Conservation (phyloP, 1,284 basidiomycete species). For the Papiliotrema flavescens region DNA sequence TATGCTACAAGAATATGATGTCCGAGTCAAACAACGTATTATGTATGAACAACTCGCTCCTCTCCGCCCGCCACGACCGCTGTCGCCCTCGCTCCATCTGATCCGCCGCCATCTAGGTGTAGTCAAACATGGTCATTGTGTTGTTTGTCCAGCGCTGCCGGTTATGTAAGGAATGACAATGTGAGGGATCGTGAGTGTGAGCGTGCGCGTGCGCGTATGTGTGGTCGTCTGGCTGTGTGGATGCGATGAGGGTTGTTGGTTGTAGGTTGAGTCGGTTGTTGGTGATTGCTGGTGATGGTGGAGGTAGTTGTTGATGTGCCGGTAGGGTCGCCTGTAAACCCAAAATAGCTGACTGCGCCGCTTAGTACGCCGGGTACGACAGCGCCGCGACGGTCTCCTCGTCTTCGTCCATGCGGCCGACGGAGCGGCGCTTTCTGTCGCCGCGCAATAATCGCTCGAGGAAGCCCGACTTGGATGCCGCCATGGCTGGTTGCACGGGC, state of each 20-base stretch:
- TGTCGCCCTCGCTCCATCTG: too few species aligned
- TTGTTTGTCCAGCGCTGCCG: too few species aligned
- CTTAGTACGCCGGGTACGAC: constrained; percentile 17
- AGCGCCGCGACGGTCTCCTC: constrained; percentile 28
- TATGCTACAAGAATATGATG: constrained; percentile 1
- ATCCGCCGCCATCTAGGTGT: too few species aligned
- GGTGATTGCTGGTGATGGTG: too few species aligned
- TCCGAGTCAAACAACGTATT: not conserved
- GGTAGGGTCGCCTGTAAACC: not conserved
- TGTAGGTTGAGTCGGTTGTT: too few species aligned
- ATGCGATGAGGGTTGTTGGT: too few species aligned
- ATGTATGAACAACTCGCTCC: too few species aligned
- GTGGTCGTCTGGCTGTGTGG: too few species aligned
- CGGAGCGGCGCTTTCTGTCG: constrained; percentile 20
- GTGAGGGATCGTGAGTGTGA: too few species aligned
- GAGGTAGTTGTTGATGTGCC: not conserved
- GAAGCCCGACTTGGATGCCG: constrained; percentile 25
- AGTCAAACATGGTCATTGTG: too few species aligned
- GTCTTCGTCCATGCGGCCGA: constrained; percentile 24
- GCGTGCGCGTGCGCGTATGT: too few species aligned
- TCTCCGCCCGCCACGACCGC: too few species aligned
- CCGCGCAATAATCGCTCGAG: constrained; percentile 28
- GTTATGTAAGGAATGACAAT: not conserved
- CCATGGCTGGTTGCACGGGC: constrained; percentile 5
- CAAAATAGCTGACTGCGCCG: not conserved